phyloP scores from a whole-genome alignment of 2,329 filamentous ascomycete genomes.

The Cladosporium cucumerinum region DNA sequence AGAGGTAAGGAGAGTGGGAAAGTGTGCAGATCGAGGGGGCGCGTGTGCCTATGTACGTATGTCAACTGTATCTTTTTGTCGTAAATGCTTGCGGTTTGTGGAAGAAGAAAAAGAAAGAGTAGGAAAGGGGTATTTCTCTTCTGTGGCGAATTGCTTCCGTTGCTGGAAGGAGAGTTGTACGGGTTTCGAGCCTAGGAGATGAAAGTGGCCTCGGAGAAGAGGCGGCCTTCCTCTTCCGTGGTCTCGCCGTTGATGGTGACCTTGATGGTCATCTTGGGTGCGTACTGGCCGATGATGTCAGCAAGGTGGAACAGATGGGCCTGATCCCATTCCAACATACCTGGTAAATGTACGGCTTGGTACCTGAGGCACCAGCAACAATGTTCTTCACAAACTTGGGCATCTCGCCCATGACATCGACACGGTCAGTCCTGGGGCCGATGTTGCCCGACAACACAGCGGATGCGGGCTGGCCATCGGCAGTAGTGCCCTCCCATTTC shows the following conservation, averaged over 20 bases:
- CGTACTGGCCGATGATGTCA: conserved; percentile 49
- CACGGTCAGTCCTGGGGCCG: conserved; percentile 68
- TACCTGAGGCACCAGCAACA: conserved; percentile 81
- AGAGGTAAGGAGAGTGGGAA: not conserved
- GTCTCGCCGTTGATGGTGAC: conserved; percentile 80
- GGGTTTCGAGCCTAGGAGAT: conserved; percentile 57
- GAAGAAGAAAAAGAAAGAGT: not conserved
- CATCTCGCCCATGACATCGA: conserved; percentile 96
- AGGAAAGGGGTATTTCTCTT: not conserved
- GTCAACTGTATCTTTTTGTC: conserved; percentile 8
- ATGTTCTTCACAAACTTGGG: conserved; percentile 94
- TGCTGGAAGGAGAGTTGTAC: not conserved
- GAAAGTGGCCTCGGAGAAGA: conserved; percentile 94
- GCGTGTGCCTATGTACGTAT: not conserved
- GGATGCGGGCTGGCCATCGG: conserved; percentile 60
- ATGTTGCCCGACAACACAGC: conserved; percentile 68
- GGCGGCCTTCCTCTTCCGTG: conserved; percentile 68
- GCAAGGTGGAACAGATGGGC: not conserved
- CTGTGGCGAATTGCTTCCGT: not conserved
- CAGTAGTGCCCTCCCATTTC: conserved; percentile 63
- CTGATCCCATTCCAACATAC: conserved; percentile 42
- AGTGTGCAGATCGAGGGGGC: not conserved
- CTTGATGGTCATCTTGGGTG: conserved; percentile 70
- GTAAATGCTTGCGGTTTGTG: not conserved
- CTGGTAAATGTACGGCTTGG: conserved; percentile 97